phyloP scores from a whole-genome alignment of 306 rosid genomes.

The Gleditsia sinensis region DNA sequence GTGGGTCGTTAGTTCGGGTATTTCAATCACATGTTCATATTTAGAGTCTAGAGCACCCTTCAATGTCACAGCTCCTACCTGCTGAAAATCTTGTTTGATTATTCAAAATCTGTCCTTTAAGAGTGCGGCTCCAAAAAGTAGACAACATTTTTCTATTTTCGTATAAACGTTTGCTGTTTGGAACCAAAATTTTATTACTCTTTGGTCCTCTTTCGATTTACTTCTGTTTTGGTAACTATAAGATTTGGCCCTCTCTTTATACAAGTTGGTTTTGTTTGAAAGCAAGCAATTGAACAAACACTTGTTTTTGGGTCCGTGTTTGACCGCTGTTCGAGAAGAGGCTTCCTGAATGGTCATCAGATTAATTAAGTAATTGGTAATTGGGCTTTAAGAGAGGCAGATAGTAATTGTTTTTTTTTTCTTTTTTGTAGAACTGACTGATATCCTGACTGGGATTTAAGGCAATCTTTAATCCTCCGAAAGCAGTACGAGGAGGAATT shows the following conservation, averaged over 20 bases:
- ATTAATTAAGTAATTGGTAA: constrained; percentile 37
- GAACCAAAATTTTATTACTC: constrained; percentile 3
- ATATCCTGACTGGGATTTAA: too few relatives aligned
- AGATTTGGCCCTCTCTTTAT: too few relatives aligned
- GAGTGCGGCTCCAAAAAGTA: constrained; percentile 12
- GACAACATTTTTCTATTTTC: constrained; percentile 24
- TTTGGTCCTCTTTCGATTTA: constrained; percentile 1
- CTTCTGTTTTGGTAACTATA: not conserved
- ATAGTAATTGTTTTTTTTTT: too few relatives aligned
- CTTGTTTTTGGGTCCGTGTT: constrained; percentile 12
- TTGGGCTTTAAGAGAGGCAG: too few relatives aligned
- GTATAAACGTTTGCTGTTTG: too few relatives aligned
- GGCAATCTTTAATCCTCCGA: constrained; percentile 83
- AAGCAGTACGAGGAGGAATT: constrained; percentile 88
- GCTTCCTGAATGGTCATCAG: not conserved
- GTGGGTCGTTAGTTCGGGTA: constrained; percentile 64
- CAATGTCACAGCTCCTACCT: not conserved
- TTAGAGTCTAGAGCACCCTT: constrained; percentile 28
- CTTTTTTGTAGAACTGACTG: too few relatives aligned
- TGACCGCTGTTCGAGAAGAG: not conserved
- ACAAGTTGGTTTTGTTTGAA: constrained; percentile 3
- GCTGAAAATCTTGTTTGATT: not conserved
- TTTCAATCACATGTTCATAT: constrained; percentile 29
- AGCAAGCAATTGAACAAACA: constrained; percentile 2
- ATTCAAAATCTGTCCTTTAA: not conserved